A percentile compares a stretch with the other conserved stretches of the same genome.
Evolutionary conservation across 148 eudicot genomes (phyloP).

Genomic region (Amaranthus cruentus): DNA sequence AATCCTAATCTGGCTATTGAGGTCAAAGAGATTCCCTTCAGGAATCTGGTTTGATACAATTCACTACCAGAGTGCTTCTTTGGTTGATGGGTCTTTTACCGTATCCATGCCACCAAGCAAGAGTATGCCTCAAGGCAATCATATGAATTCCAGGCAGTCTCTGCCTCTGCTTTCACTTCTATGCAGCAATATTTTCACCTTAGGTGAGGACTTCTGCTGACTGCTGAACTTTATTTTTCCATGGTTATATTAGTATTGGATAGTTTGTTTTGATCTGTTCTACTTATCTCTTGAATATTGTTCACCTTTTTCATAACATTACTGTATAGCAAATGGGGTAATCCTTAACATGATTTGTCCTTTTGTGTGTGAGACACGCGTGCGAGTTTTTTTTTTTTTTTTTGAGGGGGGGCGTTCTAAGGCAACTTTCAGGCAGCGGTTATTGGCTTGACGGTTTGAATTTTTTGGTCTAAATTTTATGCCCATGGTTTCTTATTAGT

Average conservation of each 20-base stretch:
- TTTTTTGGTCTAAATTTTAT: too few species aligned
- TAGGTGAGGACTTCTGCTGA: slow-evolving; percentile 45
- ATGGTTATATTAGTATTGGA: neutral
- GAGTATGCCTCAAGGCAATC: slow-evolving; percentile 25
- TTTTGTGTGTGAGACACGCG: too few species aligned
- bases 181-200: slow-evolving; percentile 57
- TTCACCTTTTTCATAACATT: neutral
- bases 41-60: slow-evolving; percentile 74
- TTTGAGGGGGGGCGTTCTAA: neutral
- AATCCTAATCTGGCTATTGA: slow-evolving; percentile 64
- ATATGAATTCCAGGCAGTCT: slow-evolving; percentile 24
- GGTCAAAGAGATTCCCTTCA: slow-evolving; percentile 65
- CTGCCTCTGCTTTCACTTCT: slow-evolving; percentile 54
- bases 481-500: too few species aligned
- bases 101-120: slow-evolving; percentile 22
- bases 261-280: slow-evolving; percentile 5
- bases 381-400: neutral
- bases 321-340: neutral
- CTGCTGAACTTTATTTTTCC: slow-evolving; percentile 6
- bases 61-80: slow-evolving; percentile 28
- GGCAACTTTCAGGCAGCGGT: neutral
- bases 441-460: neutral
- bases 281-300: neutral
- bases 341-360: neutral
- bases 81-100: slow-evolving; percentile 17